These are phyloP conservation scores for Annulohypoxylon maeteangense DNA, from an alignment of 495 filamentous ascomycete species.

Conservation along the genomic window DNA sequence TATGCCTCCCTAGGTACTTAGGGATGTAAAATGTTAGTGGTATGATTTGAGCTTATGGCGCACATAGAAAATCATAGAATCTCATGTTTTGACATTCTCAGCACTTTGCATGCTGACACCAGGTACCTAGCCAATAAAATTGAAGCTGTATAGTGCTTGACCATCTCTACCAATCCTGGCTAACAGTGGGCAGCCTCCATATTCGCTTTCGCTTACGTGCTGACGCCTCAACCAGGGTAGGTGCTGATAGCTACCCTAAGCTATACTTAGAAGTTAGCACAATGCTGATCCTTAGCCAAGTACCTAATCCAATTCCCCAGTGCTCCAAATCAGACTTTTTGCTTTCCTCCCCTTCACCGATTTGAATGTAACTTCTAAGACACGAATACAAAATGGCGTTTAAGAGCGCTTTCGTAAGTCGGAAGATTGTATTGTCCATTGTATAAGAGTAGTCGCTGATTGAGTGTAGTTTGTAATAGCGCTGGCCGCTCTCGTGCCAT, in stretches of 20 bases:
- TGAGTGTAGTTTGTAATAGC: constrained; percentile 26
- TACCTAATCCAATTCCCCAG: not conserved
- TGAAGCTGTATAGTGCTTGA: not conserved
- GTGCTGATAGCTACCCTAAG: constrained; percentile 1
- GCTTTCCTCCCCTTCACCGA: not conserved
- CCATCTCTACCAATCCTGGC: not conserved
- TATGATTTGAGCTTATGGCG: not conserved
- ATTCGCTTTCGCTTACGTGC: constrained; percentile 6
- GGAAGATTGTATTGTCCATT: not conserved
- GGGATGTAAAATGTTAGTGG: not conserved
- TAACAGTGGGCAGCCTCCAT: not conserved
- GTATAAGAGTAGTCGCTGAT: not conserved
- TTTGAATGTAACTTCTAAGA: not conserved
- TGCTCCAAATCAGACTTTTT: not conserved
- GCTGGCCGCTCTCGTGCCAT: constrained; percentile 37
- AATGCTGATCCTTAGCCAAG: not conserved
- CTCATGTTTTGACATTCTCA: not conserved
- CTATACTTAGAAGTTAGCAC: not conserved
- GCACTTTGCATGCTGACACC: not conserved
- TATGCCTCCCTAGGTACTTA: not conserved
- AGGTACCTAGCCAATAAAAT: not conserved
- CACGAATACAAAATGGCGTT: constrained; percentile 29
- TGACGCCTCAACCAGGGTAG: not conserved
- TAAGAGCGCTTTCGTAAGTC: constrained; percentile 36
- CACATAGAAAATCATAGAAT: not conserved